phyloP scores from a whole-genome alignment of 2,329 filamentous ascomycete genomes.

The Phaeosphaeriaceae sp. region DNA sequence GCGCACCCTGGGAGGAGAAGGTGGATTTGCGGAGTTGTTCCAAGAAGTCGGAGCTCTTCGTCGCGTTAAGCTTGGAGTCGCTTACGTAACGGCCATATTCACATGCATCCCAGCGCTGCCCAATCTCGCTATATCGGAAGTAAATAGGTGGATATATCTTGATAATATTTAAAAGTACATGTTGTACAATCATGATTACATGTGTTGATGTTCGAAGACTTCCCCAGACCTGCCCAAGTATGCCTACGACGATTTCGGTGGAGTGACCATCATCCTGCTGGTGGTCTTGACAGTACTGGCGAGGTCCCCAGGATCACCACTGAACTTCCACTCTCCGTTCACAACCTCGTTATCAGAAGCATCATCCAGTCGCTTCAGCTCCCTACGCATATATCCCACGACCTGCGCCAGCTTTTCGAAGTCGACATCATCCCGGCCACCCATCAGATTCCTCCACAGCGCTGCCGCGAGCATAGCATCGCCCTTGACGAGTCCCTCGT shows the following conservation, averaged over 20 bases:
- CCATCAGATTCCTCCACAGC: conserved; percentile 93
- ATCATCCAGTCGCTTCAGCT: conserved; percentile 61
- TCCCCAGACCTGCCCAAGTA: background rate
- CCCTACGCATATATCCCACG: conserved; percentile 68
- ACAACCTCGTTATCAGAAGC: conserved; percentile 61
- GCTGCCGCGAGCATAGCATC: conserved; percentile 81
- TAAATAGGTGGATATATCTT: background rate
- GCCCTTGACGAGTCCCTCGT: conserved; percentile 78
- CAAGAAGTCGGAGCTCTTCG: background rate
- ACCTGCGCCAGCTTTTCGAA: conserved; percentile 66
- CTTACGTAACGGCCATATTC: background rate
- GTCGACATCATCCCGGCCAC: conserved; percentile 71
- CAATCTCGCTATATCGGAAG: background rate
- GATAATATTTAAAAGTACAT: background rate
- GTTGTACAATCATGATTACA: background rate
- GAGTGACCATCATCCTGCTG: conserved; percentile 28
- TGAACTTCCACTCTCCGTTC: conserved; percentile 58
- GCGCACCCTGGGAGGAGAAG: background rate
- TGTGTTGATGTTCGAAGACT: background rate
- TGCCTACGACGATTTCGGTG: background rate
- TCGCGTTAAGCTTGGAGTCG: background rate
- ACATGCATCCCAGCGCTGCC: background rate
- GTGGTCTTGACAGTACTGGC: conserved; percentile 31
- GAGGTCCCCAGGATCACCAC: conserved; percentile 51
- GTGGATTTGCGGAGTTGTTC: background rate